A percentile compares a stretch with the other conserved stretches of the same genome.
Evolutionary conservation across 2,329 filamentous ascomycete species (phyloP).

Genomic region (Fusarium xyrophilum): DNA sequence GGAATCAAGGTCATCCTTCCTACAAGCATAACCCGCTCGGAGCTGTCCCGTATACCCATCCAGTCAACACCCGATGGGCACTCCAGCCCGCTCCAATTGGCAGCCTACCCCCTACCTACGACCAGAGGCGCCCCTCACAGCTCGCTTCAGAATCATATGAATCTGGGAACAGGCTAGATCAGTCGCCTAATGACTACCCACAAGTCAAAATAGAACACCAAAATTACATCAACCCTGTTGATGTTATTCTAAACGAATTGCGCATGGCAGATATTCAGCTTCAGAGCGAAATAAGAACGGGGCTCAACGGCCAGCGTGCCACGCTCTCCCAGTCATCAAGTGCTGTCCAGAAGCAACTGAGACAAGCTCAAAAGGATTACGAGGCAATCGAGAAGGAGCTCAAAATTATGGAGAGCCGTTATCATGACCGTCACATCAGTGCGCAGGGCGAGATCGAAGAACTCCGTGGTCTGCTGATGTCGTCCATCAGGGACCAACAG

Average conservation of each 20-base stretch:
- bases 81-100: too few relatives aligned
- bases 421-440: neutral
- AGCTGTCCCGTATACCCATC: rapidly evolving
- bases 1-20: neutral
- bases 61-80: neutral
- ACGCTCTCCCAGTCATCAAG: neutral
- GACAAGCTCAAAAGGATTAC: neutral
- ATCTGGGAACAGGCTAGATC: too few relatives aligned
- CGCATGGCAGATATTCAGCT: neutral
- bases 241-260: neutral
- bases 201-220: neutral
- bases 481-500: neutral
- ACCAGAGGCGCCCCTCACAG: too few relatives aligned
- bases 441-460: neutral
- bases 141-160: neutral
- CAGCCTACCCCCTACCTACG: neutral
- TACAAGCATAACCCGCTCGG: neutral
- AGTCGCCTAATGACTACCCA: neutral
- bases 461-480: neutral
- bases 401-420: neutral
- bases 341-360: neutral
- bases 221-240: rapidly evolving
- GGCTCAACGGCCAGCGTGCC: neutral
- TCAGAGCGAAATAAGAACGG: neutral
- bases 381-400: neutral